Evolutionary conservation across 192 early-diverging fungal species (phyloP).

Genomic region (Dissophora ornata): DNA sequence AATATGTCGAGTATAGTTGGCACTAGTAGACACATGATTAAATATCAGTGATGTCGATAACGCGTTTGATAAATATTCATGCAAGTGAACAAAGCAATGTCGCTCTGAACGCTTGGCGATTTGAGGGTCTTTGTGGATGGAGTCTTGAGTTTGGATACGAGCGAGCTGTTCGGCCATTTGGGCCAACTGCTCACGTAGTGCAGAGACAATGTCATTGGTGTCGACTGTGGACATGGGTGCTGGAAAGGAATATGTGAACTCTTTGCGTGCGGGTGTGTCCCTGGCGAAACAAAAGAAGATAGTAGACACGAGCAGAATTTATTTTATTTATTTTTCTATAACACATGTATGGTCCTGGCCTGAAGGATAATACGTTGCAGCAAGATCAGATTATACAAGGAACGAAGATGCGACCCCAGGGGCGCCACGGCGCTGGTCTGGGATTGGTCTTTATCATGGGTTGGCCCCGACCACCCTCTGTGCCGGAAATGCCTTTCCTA

Average conservation of each 20-base stretch:
- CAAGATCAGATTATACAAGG: no score
- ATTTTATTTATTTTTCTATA: background rate
- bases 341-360: background rate
- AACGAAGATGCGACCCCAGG: no score
- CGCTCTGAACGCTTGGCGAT: no score
- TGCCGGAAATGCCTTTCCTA: no score
- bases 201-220: background rate
- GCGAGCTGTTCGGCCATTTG: background rate
- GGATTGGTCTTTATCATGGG: no score
- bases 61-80: no score
- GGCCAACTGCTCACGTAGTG: constrained; percentile 7
- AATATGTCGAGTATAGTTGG: no score
- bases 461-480: no score
- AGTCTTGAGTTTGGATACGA: background rate
- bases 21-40: no score
- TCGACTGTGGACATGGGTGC: background rate
- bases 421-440: no score
- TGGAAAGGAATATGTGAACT: background rate
- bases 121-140: background rate
- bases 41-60: no score
- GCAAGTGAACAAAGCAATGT: no score
- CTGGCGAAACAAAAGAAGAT: constrained; percentile 29
- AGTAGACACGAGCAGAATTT: constrained; percentile 2
- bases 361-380: background rate
- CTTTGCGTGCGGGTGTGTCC: background rate